phyloP scores from a whole-genome alignment of 495 filamentous ascomycete genomes.

The Penicillium flavigenum region DNA sequence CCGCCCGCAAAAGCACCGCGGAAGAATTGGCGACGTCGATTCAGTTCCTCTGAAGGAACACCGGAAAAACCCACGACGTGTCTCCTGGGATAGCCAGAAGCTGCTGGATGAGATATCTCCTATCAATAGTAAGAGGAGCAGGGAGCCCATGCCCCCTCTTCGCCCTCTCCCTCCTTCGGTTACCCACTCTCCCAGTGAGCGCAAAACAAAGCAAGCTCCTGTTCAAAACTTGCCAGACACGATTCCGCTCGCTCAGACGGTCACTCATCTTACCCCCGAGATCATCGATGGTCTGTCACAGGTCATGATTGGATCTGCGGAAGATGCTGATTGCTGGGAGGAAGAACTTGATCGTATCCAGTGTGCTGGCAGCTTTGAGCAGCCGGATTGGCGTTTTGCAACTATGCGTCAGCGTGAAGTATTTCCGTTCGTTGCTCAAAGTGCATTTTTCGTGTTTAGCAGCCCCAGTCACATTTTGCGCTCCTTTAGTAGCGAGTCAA shows the following conservation, averaged over 20 bases:
- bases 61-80: conserved; percentile 39
- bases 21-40: conserved; percentile 31
- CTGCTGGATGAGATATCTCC: conserved; percentile 31
- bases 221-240: conserved; percentile 14
- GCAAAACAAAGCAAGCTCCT: conserved; percentile 19
- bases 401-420: conserved; percentile 40
- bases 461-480: conserved; percentile 60
- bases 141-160: neutral
- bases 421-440: conserved; percentile 66
- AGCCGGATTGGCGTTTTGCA: conserved; percentile 42
- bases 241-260: conserved; percentile 33
- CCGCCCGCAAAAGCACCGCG: conserved; percentile 45
- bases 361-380: conserved; percentile 39
- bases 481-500: conserved; percentile 58
- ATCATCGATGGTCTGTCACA: conserved; percentile 41
- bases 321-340: conserved; percentile 42
- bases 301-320: conserved; percentile 37
- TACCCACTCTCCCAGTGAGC: conserved; percentile 24
- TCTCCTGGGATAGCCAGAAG: conserved; percentile 49
- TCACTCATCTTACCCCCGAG: conserved; percentile 45
- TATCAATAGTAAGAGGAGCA: conserved; percentile 14
- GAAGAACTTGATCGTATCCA: conserved; percentile 44
- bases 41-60: conserved; percentile 21
- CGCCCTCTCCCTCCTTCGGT: conserved; percentile 12
- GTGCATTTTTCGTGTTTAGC: conserved; percentile 70